phyloP scores from a whole-genome alignment of 2,329 filamentous ascomycete genomes.

The Phymatotrichopsis omnivora region DNA sequence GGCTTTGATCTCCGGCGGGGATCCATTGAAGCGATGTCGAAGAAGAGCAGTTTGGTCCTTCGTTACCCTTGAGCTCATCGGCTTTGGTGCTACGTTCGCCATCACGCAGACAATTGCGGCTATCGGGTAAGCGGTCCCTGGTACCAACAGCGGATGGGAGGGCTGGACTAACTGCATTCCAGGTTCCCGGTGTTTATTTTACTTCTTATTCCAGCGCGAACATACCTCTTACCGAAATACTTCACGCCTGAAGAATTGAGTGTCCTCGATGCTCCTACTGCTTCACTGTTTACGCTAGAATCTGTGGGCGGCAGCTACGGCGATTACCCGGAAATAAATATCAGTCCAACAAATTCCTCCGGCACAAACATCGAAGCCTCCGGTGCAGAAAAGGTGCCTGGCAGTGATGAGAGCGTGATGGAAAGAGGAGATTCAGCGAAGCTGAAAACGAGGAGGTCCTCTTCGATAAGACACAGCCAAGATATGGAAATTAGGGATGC shows the following conservation, averaged over 20 bases:
- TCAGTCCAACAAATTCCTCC: constrained; percentile 19
- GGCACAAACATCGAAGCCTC: constrained; percentile 8
- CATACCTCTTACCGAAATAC: constrained; percentile 51
- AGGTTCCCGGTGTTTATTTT: constrained; percentile 63
- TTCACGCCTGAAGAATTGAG: constrained; percentile 52
- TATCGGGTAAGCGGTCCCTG: constrained; percentile 43
- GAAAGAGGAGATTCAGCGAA: constrained; percentile 21
- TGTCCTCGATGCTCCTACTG: constrained; percentile 61
- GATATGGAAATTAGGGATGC: constrained; percentile 5
- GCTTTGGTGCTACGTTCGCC: constrained; percentile 63
- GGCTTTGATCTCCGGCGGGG: constrained; percentile 47
- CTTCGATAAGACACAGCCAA: constrained; percentile 10
- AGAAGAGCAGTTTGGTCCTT: constrained; percentile 60
- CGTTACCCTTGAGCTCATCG: constrained; percentile 55
- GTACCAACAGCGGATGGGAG: background rate
- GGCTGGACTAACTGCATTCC: constrained; percentile 2
- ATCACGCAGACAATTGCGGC: constrained; percentile 76
- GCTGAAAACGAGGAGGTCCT: constrained; percentile 17
- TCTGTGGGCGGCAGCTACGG: constrained; percentile 57
- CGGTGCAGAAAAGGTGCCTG: too few species aligned
- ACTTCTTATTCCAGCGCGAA: constrained; percentile 55
- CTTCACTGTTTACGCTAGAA: constrained; percentile 66
- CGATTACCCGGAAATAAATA: constrained; percentile 30
- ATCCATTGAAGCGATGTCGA: constrained; percentile 54
- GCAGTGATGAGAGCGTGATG: constrained; percentile 21